Base-by-base conservation (phyloP, 345 rosid species). In the Firmiana major region DNA sequence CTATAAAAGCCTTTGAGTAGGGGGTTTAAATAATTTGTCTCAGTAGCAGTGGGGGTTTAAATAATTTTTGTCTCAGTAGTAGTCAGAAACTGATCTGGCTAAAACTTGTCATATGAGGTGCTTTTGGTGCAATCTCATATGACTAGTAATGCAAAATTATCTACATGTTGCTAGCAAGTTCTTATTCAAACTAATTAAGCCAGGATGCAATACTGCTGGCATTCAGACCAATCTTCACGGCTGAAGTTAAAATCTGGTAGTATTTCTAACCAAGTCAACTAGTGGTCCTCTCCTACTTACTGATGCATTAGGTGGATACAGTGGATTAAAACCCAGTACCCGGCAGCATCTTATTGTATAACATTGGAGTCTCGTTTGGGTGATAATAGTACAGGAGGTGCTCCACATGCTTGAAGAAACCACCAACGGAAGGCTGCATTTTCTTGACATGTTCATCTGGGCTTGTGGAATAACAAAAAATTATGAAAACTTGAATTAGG, bases 271-370 rank as follows among this genome's bases (percentile, higher is more conserved):
- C 0, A 5, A 59, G 68, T 55, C 51, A 74, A 74, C 68, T 21
- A 22, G 38, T 74, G 53, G 2, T 45, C 77, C 22, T 24, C 1
- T 45, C 77, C 22, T 24, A 22, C 9, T 59, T 26, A 21, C n/a
- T 1, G 2, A 9, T 40, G 53, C 65, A 57, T 21, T 15, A 57
- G 31, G 51, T 73, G 64, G 51, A 55, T 57, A 24, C 7, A 34
- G 40, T 73, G 76, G 64, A 73, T 21, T 73, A 38, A 54, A 34
- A 22, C 66, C 53, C 76, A 57, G 4, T 36, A 9, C 9, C 75
- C 43, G 6, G 62, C 63, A 10, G 42, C 43, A n/a, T 38, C 48
- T 34, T 54, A 31, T 19, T 72, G 63, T 13, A 36, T 26, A 26
- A 24, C 9, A 8, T 51, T 17, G 58, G 43, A 17, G 22, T 48